Conservation (phyloP, 805 yeast species). For the Starmerella tilneyi region DNA sequence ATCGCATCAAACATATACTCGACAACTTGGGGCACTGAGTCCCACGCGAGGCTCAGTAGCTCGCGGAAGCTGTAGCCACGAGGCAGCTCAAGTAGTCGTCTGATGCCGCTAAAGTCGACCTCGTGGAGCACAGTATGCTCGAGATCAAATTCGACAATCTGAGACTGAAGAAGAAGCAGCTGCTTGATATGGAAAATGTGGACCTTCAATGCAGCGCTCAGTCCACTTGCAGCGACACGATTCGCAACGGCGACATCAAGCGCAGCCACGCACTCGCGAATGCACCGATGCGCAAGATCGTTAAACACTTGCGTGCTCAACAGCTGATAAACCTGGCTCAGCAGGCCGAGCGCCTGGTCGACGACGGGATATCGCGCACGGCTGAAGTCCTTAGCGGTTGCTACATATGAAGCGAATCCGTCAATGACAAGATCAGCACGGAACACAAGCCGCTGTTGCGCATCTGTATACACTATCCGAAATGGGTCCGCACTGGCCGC, state of each 20-base stretch:
- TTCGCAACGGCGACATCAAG: conserved; percentile 30
- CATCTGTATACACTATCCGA: conserved; percentile 26
- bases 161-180: conserved; percentile 57
- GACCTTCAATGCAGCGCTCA: conserved; percentile 38
- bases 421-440: conserved; percentile 62
- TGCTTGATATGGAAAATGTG: conserved; percentile 63
- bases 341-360: conserved; percentile 45
- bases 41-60: conserved; percentile 46
- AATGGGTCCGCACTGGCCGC: conserved; percentile 18
- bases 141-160: conserved; percentile 67
- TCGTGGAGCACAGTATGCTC: conserved; percentile 58
- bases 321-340: conserved; percentile 70
- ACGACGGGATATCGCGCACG: conserved; percentile 20
- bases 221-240: conserved; percentile 6
- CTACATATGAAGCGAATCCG: conserved; percentile 54
- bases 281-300: conserved; percentile 76
- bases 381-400: conserved; percentile 50
- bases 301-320: conserved; percentile 69
- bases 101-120: conserved; percentile 72
- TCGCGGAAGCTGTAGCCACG: conserved; percentile 25
- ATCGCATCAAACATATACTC: conserved; percentile 73
- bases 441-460: conserved; percentile 71
- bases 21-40: conserved; percentile 67
- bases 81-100: conserved; percentile 38
- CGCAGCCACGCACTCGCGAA: conserved; percentile 60